Evolutionary conservation across 768 basidiomycete genomes (phyloP).

Genomic region (Suillus spraguei): DNA sequence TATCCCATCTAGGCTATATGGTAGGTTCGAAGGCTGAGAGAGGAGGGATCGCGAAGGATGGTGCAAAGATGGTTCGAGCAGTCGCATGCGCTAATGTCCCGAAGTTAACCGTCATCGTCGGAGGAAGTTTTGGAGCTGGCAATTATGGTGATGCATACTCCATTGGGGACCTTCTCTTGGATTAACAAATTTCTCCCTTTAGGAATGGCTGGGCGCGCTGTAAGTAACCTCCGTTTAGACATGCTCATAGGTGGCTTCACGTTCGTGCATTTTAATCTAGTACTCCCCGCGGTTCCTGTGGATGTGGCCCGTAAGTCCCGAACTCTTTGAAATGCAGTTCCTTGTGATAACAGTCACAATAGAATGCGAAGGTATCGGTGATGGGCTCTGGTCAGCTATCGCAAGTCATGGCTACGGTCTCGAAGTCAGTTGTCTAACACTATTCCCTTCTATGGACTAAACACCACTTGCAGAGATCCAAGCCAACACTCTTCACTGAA

Average conservation of each 20-base stretch:
- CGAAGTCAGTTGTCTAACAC: conserved; percentile 53
- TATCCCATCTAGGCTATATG: conserved; percentile 71
- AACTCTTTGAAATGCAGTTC: conserved; percentile 6
- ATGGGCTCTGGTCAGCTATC: conserved; percentile 96
- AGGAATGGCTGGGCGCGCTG: conserved; percentile 94
- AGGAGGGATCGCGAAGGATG: conserved; percentile 93
- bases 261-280: conserved; percentile 36
- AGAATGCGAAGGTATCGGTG: conserved; percentile 93
- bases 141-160: conserved; percentile 70
- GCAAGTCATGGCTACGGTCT: conserved; percentile 90
- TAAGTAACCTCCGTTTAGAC: conserved; percentile 39
- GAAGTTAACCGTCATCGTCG: conserved; percentile 90
- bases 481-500: conserved; percentile 73
- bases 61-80: conserved; percentile 95
- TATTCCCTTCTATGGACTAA: not conserved
- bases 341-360: not conserved
- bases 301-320: conserved; percentile 90
- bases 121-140: conserved; percentile 93
- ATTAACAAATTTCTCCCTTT: conserved; percentile 18
- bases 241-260: conserved; percentile 6
- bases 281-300: conserved; percentile 95
- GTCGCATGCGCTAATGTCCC: conserved; percentile 94
- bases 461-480: conserved; percentile 59
- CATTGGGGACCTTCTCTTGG: not conserved
- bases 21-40: conserved; percentile 94